Base-by-base conservation (phyloP, 164 flowering plant species). In the Saururus chinensis region DNA sequence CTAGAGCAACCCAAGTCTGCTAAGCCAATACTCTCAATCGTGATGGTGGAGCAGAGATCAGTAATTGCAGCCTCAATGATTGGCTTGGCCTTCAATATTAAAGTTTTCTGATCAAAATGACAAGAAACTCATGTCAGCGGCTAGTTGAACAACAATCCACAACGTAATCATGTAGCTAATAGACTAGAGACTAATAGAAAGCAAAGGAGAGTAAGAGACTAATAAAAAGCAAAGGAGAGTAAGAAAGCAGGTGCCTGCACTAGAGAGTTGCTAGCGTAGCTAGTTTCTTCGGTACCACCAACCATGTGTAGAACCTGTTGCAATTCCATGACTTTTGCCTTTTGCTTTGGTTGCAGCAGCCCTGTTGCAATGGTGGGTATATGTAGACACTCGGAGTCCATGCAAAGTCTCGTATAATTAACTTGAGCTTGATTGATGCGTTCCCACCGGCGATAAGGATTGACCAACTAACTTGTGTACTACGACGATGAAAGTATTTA, bases 1-100 rank as follows among this genome's bases (percentile, higher is more conserved):
- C 87, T 78, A 24, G 90, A 82, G 59, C 90, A 87, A 0, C 95
- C 89, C 71, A 85, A 37, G 59, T 83, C 89, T 9, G 82, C 87
- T 19, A 85, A 72, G 55, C 62, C 37, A 13, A 80, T 35, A 59
- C 54, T 60, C 26, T 66, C 45, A 2, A 70, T 71, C 25, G 49
- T 24, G 22, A 40, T 59, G 59, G 51, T 48, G 63, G 48, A 21
- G 65, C 63, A 79, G 55, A 78, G 66, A 21, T 70, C 72, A 0
- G 51, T 37, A 19, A 81, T 60, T 42, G 83, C 77, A 63, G 71
- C 77, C 59, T 77, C 77, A 35, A 57, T 40, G 35, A 79, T 62
- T 5, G 80, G 81, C 30, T 37, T 52, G 8, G 45, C 45, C 57
- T n/a, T 53, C 49, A 14, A 4, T 51, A 62, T 52, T 13, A 12